phyloP scores from a whole-genome alignment of 306 rosid genomes.

The Prunus mongolica region DNA sequence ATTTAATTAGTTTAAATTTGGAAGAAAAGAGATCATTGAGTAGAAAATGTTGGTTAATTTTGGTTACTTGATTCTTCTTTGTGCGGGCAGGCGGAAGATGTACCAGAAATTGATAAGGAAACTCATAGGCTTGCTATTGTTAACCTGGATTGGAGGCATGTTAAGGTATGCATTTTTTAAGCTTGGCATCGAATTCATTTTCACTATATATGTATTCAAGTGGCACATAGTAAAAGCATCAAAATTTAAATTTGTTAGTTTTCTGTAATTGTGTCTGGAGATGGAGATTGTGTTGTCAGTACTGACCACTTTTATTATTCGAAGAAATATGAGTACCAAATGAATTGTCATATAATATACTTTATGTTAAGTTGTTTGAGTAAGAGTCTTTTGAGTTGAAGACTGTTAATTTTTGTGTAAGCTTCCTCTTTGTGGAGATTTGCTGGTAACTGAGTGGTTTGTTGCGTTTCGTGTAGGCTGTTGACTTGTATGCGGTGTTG shows the following conservation, averaged over 20 bases:
- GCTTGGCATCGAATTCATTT: neutral
- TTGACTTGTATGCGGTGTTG: slow-evolving; percentile 63
- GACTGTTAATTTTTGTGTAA: neutral
- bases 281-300: neutral
- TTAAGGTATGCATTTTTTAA: slow-evolving; percentile 54
- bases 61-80: neutral
- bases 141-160: slow-evolving; percentile 87
- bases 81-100: slow-evolving; percentile 44
- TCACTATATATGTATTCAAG: neutral
- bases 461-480: slow-evolving; percentile 51
- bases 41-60: neutral
- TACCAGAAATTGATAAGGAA: slow-evolving; percentile 58
- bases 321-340: neutral
- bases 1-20: neutral
- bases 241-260: neutral
- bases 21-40: neutral
- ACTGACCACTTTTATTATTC: neutral
- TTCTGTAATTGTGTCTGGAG: neutral
- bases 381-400: neutral
- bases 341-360: neutral
- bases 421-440: neutral
- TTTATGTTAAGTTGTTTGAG: neutral
- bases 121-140: slow-evolving; percentile 75
- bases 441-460: neutral
- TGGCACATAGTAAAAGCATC: neutral